Evolutionary conservation across 768 basidiomycete genomes (phyloP).

Genomic region (Macrolepiota fuliginosa): DNA sequence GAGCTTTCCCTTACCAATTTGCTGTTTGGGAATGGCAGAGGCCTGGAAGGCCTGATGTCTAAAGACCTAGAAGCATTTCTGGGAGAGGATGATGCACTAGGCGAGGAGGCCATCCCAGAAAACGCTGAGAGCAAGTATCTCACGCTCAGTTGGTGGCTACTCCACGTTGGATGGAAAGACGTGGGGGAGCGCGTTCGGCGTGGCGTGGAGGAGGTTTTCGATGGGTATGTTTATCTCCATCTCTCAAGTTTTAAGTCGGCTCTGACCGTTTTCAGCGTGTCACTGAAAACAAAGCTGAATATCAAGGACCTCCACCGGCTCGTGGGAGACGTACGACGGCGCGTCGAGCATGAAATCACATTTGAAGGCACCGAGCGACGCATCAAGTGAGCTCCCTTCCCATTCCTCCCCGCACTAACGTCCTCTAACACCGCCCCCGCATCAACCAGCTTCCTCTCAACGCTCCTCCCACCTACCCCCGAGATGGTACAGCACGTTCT

Average conservation of each 20-base stretch:
- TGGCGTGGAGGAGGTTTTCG: constrained; percentile 55
- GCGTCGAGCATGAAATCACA: constrained; percentile 71
- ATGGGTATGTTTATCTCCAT: constrained; percentile 53
- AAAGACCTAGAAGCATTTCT: constrained; percentile 20
- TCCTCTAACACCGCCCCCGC: neutral
- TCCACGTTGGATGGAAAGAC: constrained; percentile 21
- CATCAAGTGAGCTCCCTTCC: constrained; percentile 43
- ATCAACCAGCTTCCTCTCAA: constrained; percentile 60
- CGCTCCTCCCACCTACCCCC: constrained; percentile 72
- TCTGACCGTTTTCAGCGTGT: constrained; percentile 51
- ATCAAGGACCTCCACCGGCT: constrained; percentile 66
- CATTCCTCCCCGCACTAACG: constrained; percentile 2
- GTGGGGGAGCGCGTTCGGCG: constrained; percentile 19
- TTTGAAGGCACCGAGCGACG: constrained; percentile 57
- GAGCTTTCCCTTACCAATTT: constrained; percentile 38
- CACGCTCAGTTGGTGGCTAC: constrained; percentile 20
- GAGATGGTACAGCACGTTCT: constrained; percentile 70
- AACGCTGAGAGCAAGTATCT: constrained; percentile 54
- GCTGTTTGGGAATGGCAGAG: constrained; percentile 25
- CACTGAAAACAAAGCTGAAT: constrained; percentile 75
- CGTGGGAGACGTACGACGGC: constrained; percentile 68
- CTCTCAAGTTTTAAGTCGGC: neutral
- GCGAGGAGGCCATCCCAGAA: constrained; percentile 38
- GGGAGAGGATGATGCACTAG: constrained; percentile 15
- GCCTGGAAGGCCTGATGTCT: constrained; percentile 23